Percentiles rank a stretch among this genome's conserved stretches.
These are phyloP conservation scores for Fimicolochytrium jonesii DNA, from an alignment of 192 early-diverging fungal species.

Conservation along the genomic window DNA sequence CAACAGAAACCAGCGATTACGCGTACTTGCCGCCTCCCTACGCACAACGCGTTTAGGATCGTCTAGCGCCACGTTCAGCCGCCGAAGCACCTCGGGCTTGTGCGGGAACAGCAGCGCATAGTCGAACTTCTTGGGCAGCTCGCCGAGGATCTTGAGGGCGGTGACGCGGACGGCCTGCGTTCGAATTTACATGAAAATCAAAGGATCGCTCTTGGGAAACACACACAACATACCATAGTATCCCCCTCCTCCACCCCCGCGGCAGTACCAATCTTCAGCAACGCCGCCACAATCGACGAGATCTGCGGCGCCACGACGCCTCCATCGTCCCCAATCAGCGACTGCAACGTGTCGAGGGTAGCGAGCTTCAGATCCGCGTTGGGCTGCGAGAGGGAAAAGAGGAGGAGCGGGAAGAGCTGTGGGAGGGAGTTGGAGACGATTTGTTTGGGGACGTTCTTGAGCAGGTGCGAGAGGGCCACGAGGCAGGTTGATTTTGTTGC, in stretches of 20 bases:
- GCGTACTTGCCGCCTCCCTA: slow-evolving; percentile 78
- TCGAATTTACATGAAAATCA: slow-evolving; percentile 36
- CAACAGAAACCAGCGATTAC: slow-evolving; percentile 75
- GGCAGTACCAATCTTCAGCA: slow-evolving; percentile 15
- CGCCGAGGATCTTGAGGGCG: slow-evolving; percentile 64
- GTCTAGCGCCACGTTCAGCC: slow-evolving; percentile 66
- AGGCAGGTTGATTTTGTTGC: slow-evolving; percentile 70
- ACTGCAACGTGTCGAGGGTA: slow-evolving; percentile 65
- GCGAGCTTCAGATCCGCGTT: slow-evolving; percentile 50
- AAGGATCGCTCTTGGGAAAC: slow-evolving; percentile 1
- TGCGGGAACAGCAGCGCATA: slow-evolving; percentile 59
- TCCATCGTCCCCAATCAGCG: slow-evolving; percentile 63
- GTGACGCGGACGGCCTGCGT: slow-evolving; percentile 62
- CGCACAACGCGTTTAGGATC: slow-evolving; percentile 87
- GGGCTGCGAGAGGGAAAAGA: slow-evolving; percentile 65
- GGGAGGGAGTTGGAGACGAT: slow-evolving; percentile 75
- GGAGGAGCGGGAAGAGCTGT: slow-evolving; percentile 73
- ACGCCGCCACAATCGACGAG: slow-evolving; percentile 19
- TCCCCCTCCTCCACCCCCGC: background rate
- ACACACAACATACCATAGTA: slow-evolving; percentile 15
- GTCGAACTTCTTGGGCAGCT: slow-evolving; percentile 60
- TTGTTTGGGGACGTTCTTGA: slow-evolving; percentile 78
- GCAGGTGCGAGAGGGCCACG: slow-evolving; percentile 75
- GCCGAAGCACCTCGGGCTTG: slow-evolving; percentile 57
- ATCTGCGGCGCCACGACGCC: slow-evolving; percentile 60